Evolutionary conservation across 2,329 filamentous ascomycete genomes (phyloP).

Genomic region (Claviceps pazoutovae): DNA sequence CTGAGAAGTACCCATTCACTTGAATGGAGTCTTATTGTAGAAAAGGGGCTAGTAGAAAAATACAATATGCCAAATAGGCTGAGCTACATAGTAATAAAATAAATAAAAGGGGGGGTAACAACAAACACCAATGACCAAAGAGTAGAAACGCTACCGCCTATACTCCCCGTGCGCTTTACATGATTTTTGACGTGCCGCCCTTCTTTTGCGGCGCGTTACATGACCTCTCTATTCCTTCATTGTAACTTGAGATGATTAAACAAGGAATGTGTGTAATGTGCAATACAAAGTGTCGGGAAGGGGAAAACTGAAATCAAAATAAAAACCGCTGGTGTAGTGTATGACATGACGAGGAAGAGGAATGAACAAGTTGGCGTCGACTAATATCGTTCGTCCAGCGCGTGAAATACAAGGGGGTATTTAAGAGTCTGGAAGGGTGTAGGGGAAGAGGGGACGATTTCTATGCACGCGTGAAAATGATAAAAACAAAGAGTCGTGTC

Average conservation of each 20-base stretch:
- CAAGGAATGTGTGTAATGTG: slow-evolving; percentile 9
- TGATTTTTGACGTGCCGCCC: slow-evolving; percentile 25
- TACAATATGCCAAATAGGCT: too few relatives aligned
- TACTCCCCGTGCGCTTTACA: slow-evolving; percentile 29
- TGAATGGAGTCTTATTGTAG: slow-evolving; percentile 16
- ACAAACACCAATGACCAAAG: slow-evolving; percentile 9
- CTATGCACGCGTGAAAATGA: slow-evolving; percentile 24
- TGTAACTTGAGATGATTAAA: slow-evolving; percentile 15
- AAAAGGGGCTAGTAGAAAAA: not conserved
- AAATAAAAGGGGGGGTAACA: slow-evolving; percentile 11
- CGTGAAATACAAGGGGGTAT: slow-evolving; percentile 16
- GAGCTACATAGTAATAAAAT: slow-evolving; percentile 7
- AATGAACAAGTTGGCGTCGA: not conserved
- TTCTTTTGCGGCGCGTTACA: slow-evolving; percentile 23
- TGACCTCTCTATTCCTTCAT: slow-evolving; percentile 28
- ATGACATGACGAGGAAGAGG: not conserved
- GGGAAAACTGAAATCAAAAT: not conserved
- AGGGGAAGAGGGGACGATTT: slow-evolving; percentile 13
- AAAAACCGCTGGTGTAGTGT: not conserved
- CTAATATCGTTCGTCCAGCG: not conserved
- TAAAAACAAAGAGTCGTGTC: slow-evolving; percentile 17
- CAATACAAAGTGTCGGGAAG: slow-evolving; percentile 1
- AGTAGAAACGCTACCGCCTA: slow-evolving; percentile 18
- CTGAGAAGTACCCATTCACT: slow-evolving; percentile 17
- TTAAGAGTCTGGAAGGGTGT: slow-evolving; percentile 25